A percentile compares a stretch with the other conserved stretches of the same genome.
phyloP scores from a whole-genome alignment of 2,329 filamentous ascomycete species.

The Botryotinia narcissicola region DNA sequence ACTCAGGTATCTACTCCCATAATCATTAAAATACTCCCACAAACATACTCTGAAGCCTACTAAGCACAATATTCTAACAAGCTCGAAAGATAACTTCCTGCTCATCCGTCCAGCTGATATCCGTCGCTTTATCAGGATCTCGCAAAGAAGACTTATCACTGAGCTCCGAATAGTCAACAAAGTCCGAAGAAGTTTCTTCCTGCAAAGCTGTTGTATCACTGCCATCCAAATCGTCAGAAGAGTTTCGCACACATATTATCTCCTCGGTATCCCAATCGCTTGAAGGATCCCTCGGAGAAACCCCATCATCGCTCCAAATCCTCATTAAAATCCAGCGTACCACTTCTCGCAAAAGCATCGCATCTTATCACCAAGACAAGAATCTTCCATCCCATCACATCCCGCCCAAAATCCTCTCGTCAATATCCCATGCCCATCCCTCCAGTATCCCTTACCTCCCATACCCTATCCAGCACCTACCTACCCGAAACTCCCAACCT shows the following conservation, averaged over 20 bases:
- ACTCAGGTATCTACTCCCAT: background rate
- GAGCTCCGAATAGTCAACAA: background rate
- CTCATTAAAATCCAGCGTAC: background rate
- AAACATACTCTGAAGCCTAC: background rate
- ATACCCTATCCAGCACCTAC: no score
- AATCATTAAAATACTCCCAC: background rate
- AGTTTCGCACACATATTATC: background rate
- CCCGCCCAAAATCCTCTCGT: no score
- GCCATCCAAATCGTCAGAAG: background rate
- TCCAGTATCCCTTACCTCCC: no score
- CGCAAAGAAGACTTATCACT: background rate
- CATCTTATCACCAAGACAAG: no score
- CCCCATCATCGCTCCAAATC: background rate
- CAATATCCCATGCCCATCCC: no score
- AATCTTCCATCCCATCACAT: no score
- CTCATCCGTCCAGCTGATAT: background rate
- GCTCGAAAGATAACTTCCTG: background rate
- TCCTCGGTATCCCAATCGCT: background rate
- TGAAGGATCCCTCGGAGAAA: background rate
- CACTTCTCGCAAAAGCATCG: no score
- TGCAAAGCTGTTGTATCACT: background rate
- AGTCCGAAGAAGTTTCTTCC: background rate
- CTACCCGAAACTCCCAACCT: no score
- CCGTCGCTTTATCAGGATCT: background rate
- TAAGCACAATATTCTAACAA: background rate